Base-by-base conservation (phyloP, 2,329 filamentous ascomycete genomes). In the Conoideocrella luteorostrata region DNA sequence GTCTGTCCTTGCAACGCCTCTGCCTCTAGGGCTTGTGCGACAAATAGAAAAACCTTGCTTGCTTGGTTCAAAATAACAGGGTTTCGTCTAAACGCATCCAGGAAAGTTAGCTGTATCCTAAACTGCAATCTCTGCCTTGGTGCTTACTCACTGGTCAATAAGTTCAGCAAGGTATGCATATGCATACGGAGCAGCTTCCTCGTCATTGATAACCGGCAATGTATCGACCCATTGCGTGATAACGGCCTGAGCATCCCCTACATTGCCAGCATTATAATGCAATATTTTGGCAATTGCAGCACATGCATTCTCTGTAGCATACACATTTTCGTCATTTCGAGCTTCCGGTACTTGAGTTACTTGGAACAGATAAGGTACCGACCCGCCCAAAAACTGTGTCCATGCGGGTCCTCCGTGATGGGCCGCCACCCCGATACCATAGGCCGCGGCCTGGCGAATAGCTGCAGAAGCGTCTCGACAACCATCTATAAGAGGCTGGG, bases 211-310 rank as follows among this genome's bases (percentile, higher is more conserved):
- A 41, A 98, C 85, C 0, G 93, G 93, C 28, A 98, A 72, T 0
- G 91, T 96, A 52, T 88, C 82, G 39, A 98, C 70, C 93, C 93
- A 98, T 60, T 86, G 84, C n/a, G 74, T 69, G 33, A 88, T 81
- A 21, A 96, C 75, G 29, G 85, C 77, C 58, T 93, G 83, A 39
- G 79, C 73, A 56, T 94, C 88, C 43, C 72, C 73, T 15, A 98
- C 82, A 60, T 86, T 86, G 52, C 74, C 74, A 20, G 81, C 71
- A 65, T 95, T 96, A 70, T 84, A 96, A 62, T 95, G 89, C 51
- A 98, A 73, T 42, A 98, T 91, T 75, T 98, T 98, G 28, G 93
- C 93, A 58, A 98, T 93, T 53, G 88, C 89, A 33, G 93, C 91
- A 54, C 88, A 96, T 6, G 91, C 91, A 60, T 98, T 98, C 69